Percentiles rank a stretch among this genome's conserved stretches.
Conservation (phyloP, 768 basidiomycete genomes). For the Suillus subalutaceus region DNA sequence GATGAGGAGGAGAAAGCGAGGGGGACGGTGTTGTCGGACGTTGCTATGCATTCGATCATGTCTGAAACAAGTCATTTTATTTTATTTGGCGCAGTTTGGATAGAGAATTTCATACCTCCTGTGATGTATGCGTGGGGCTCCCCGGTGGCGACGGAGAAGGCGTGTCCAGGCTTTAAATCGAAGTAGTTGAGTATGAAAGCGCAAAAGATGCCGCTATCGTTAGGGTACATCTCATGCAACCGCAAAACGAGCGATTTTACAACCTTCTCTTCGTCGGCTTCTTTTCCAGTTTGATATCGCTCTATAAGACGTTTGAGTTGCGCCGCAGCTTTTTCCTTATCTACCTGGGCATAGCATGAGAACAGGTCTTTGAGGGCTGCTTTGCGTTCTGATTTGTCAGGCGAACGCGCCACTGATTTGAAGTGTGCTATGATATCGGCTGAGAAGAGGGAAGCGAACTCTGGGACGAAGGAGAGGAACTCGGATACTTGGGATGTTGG, state of each 20-base stretch:
- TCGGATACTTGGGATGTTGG: background rate
- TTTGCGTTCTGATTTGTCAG: background rate
- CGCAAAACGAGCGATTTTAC: constrained; percentile 40
- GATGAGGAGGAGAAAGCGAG: constrained; percentile 54
- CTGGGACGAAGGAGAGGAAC: constrained; percentile 10
- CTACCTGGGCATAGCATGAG: constrained; percentile 6
- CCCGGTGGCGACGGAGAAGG: constrained; percentile 56
- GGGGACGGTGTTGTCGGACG: constrained; percentile 61
- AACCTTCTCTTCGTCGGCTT: constrained; percentile 18
- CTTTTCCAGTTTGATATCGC: constrained; percentile 15
- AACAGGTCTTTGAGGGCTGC: constrained; percentile 9
- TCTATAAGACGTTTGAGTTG: constrained; percentile 4
- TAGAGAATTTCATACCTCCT: constrained; percentile 43
- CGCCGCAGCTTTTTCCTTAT: background rate
- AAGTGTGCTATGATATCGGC: constrained; percentile 1
- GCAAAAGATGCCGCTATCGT: constrained; percentile 57
- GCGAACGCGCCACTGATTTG: background rate
- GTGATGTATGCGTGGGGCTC: constrained; percentile 62
- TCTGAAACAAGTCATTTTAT: constrained; percentile 32
- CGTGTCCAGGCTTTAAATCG: constrained; percentile 51
- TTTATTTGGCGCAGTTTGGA: background rate
- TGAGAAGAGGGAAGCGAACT: constrained; percentile 12
- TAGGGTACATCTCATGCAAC: constrained; percentile 52
- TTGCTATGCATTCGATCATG: constrained; percentile 65
- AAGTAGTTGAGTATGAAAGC: constrained; percentile 58